A percentile compares a stretch with the other conserved stretches of the same genome.
phyloP scores from a whole-genome alignment of 768 basidiomycete species.

The Leccinum broughii region DNA sequence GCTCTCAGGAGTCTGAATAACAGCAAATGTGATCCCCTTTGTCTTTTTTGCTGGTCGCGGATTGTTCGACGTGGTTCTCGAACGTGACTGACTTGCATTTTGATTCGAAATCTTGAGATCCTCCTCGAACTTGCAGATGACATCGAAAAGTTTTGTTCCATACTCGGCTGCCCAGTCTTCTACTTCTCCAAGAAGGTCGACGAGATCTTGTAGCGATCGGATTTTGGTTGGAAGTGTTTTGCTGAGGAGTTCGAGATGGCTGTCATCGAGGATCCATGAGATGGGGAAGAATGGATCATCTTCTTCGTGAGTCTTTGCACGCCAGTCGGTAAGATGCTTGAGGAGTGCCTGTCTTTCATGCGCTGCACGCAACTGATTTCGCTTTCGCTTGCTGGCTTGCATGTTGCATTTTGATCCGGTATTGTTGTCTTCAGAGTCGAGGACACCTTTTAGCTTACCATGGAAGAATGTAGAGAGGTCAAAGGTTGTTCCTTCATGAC shows the following conservation, averaged over 20 bases:
- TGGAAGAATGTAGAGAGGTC: not conserved
- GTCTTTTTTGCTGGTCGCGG: too few relatives aligned
- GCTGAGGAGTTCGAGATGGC: not conserved
- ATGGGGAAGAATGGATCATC: not conserved
- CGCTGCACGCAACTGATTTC: not conserved
- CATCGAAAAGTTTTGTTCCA: not conserved
- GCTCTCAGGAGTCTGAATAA: too few relatives aligned
- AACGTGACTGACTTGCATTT: too few relatives aligned
- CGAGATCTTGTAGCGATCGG: not conserved
- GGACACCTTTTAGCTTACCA: not conserved
- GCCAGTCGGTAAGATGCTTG: not conserved
- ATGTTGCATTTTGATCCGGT: not conserved
- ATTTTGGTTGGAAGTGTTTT: not conserved
- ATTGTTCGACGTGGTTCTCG: too few relatives aligned
- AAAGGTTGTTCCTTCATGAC: not conserved
- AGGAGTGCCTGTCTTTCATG: not conserved
- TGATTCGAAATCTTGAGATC: too few relatives aligned
- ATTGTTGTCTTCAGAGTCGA: not conserved
- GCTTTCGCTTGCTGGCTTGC: not conserved
- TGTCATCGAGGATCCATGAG: not conserved
- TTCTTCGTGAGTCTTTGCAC: not conserved
- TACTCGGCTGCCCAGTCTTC: not conserved
- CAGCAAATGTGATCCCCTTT: too few relatives aligned
- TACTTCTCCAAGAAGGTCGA: not conserved
- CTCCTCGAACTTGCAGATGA: not conserved